Conservation (phyloP, 2,329 filamentous ascomycete species). For the Aureobasidium sp. region DNA sequence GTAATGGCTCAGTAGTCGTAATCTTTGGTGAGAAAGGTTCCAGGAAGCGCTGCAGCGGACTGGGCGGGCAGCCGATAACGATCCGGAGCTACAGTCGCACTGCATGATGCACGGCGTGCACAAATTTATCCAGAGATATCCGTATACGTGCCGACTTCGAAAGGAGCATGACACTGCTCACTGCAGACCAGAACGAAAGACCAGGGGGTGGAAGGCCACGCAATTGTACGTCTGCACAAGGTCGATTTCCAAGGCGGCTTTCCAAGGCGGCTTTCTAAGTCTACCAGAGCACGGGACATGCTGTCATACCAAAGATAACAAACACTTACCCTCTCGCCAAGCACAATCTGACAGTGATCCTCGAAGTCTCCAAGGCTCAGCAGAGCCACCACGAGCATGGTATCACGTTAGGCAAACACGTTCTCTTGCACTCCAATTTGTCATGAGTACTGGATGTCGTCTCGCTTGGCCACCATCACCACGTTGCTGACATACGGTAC, state of each 20-base stretch:
- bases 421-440: background rate
- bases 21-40: background rate
- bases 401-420: slow-evolving; percentile 3
- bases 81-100: background rate
- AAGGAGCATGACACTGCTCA: too few relatives aligned
- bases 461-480: background rate
- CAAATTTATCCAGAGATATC: background rate
- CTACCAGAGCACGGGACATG: background rate
- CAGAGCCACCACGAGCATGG: background rate
- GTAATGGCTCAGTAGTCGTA: background rate
- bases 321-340: background rate
- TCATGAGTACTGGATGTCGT: background rate
- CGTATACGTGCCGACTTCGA: background rate
- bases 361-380: background rate
- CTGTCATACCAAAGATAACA: background rate
- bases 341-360: background rate
- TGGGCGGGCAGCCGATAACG: slow-evolving; percentile 2
- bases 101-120: slow-evolving; percentile 5
- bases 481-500: background rate
- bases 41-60: background rate
- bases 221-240: slow-evolving; percentile 2
- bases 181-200: background rate
- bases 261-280: background rate
- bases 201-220: background rate
- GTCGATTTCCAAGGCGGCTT: background rate